A percentile compares a stretch with the other conserved stretches of the same genome.
Evolutionary conservation across 257 asterid species (phyloP).

Genomic region (Capsicum rhomboideum): DNA sequence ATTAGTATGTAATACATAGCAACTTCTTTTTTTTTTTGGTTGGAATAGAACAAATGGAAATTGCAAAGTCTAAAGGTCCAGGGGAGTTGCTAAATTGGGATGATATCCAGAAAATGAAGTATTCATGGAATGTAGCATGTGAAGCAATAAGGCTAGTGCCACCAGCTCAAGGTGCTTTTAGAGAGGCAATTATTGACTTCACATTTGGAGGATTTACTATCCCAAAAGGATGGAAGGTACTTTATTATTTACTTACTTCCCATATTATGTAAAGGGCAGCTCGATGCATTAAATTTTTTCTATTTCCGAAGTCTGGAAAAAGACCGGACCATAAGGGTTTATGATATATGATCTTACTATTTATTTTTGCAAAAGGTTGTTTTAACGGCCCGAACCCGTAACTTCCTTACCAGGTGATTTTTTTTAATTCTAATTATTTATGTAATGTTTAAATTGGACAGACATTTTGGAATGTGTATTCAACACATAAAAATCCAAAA

Average conservation of each 20-base stretch:
- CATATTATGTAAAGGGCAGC: neutral
- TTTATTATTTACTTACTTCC: neutral
- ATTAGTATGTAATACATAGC: no score
- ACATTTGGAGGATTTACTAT: constrained; percentile 18
- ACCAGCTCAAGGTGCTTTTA: constrained; percentile 18
- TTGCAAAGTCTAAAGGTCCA: neutral
- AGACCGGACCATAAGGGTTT: no score
- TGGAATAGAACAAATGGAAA: neutral
- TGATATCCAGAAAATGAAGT: constrained; percentile 32
- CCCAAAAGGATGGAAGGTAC: constrained; percentile 30
- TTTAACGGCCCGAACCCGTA: no score
- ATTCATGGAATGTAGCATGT: constrained; percentile 18
- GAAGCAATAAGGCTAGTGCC: constrained; percentile 17
- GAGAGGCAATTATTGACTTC: constrained; percentile 16
- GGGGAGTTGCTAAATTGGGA: constrained; percentile 24
- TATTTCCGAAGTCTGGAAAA: no score
- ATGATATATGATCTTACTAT: no score
- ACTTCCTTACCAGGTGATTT: neutral
- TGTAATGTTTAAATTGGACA: neutral
- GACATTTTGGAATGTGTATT: constrained; percentile 22
- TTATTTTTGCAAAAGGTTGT: no score
- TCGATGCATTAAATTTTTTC: no score
- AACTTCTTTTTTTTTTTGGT: neutral
- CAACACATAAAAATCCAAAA: constrained; percentile 24
- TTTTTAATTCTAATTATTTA: neutral